Base-by-base conservation (phyloP, 1,284 basidiomycete genomes). In the Rhodotorula sp. region DNA sequence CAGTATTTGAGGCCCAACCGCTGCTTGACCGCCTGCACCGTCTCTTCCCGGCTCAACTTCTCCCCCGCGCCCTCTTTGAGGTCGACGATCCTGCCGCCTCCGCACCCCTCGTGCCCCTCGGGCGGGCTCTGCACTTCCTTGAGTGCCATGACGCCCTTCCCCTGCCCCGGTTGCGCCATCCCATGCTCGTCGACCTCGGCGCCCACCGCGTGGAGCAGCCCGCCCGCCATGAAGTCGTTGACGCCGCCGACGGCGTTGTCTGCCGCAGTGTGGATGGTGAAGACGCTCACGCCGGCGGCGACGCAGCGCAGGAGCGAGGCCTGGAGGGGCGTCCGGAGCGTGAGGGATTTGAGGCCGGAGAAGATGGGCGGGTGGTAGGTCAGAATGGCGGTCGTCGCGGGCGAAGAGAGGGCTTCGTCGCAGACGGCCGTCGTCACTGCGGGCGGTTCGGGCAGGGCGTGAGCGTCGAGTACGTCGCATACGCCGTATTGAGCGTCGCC, bases 341-440 rank as follows among this genome's bases (percentile, higher is more conserved):
- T 69, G 48, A 77, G 54, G 32, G 67, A 66, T 48, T 75, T 77
- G 41, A 77, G 67, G 36, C 76, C 76, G 32, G 55, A 59, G 61
- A 77, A 77, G 69, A 77, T 77, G 48, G 76, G 76, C 19, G 76
- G 76, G 63, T 77, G 76, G 67, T 77, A 77, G 15, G 69, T 70
- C 12, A 77, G 50, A 53, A 77, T 68, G 37, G 61, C 57, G 8
- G 64, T 39, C 17, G 71, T 73, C n/a, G 60, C 57, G 2, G 69
- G 71, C 37, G 64, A 12, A 5, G 69, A 27, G 29, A 77, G 69
- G 5, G 71, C 76, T 27, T 60, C 64, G 10, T 61, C 39, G n/a
- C 46, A 48, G 29, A 75, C 76, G 21, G 32, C 34, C 12, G 71
- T 65, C 9, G 76, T 73, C 39, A 77, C 76, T 76, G 69, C 15